Percentiles rank a stretch among this genome's conserved stretches.
Conservation (phyloP, 257 asterid genomes). For the Nyctanthes arbortristis region DNA sequence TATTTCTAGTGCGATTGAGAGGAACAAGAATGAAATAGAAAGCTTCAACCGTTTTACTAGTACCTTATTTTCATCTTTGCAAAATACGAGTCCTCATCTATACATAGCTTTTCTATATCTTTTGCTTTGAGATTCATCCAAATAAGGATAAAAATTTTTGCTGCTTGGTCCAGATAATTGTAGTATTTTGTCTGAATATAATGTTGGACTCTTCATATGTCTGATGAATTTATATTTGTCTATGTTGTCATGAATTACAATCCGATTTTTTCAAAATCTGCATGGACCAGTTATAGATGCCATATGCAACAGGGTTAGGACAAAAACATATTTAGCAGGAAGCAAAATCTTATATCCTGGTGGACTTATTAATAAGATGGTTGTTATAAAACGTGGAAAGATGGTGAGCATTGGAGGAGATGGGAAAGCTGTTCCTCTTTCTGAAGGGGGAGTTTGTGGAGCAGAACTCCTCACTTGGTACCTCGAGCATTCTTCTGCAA, state of each 20-base stretch:
- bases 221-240: not conserved
- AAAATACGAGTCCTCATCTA: no score
- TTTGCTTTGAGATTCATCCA: not conserved
- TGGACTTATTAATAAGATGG: slow-evolving; percentile 87
- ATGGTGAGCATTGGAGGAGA: slow-evolving; percentile 82
- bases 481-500: slow-evolving; percentile 87
- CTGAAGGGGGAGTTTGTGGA: slow-evolving; percentile 84
- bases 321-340: slow-evolving; percentile 76
- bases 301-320: slow-evolving; percentile 76
- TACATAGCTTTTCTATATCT: no score
- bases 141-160: not conserved
- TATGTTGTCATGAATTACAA: no score
- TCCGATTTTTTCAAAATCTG: slow-evolving; percentile 68
- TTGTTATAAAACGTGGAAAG: slow-evolving; percentile 82
- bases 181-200: not conserved
- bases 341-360: slow-evolving; percentile 64
- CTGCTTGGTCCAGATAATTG: not conserved
- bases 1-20: no score
- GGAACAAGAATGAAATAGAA: not conserved
- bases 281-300: slow-evolving; percentile 90
- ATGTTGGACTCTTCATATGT: slow-evolving; percentile 2
- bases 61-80: not conserved
- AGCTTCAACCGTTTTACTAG: not conserved
- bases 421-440: slow-evolving; percentile 48
- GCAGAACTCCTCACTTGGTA: slow-evolving; percentile 97